These are phyloP conservation scores for Eucalyptus globulus DNA, from an alignment of 345 rosid genomes.

Conservation along the genomic window DNA sequence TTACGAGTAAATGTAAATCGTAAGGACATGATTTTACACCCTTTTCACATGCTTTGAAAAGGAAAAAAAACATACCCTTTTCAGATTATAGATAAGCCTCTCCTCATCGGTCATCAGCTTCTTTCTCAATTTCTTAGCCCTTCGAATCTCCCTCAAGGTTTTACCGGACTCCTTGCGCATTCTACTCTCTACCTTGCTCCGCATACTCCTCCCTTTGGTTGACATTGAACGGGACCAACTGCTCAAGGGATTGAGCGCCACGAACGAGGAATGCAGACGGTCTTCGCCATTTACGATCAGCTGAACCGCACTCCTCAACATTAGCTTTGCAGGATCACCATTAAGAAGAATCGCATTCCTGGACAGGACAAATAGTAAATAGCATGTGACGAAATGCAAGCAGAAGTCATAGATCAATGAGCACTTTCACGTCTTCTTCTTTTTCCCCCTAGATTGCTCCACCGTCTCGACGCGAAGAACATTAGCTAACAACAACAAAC, in stretches of 20 bases:
- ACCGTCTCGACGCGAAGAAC: background rate
- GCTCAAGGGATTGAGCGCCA: background rate
- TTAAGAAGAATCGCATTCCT: background rate
- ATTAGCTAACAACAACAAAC: background rate
- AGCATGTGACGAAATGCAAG: background rate
- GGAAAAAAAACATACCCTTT: constrained; percentile 40
- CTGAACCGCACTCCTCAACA: background rate
- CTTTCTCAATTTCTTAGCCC: constrained; percentile 83
- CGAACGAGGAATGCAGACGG: background rate
- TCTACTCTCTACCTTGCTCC: constrained; percentile 87
- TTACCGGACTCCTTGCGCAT: constrained; percentile 91
- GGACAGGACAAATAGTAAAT: background rate
- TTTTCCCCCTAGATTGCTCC: background rate
- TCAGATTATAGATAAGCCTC: constrained; percentile 85
- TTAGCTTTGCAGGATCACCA: background rate
- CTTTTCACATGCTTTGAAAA: background rate
- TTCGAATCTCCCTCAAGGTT: constrained; percentile 76
- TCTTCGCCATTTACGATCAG: background rate
- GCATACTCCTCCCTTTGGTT: constrained; percentile 81
- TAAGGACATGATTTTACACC: background rate
- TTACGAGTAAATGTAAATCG: background rate
- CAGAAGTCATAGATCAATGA: background rate
- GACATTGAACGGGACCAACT: constrained; percentile 65
- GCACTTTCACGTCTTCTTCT: background rate
- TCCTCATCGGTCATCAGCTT: constrained; percentile 98